Evolutionary conservation across 805 yeast genomes (phyloP).

Genomic region (Candida multigemmis): DNA sequence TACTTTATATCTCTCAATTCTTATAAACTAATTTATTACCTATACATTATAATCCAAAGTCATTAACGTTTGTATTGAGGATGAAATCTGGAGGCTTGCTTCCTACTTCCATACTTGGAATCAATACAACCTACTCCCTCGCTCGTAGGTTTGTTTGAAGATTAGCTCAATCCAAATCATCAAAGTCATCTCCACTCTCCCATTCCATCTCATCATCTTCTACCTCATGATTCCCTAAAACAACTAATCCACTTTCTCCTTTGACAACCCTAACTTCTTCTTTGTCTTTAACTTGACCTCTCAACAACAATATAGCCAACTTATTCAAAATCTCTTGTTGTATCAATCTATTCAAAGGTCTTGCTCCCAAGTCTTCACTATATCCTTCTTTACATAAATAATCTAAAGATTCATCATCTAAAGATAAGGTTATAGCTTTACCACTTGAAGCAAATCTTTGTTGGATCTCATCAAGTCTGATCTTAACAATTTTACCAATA

Average conservation of each 20-base stretch:
- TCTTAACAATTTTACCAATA: slow-evolving; percentile 82
- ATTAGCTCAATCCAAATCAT: too few species aligned
- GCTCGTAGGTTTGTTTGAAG: too few species aligned
- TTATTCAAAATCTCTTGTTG: slow-evolving; percentile 82
- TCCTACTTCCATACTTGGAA: too few species aligned
- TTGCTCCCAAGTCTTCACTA: slow-evolving; percentile 90
- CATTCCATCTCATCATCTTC: slow-evolving; percentile 42
- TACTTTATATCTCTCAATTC: too few species aligned
- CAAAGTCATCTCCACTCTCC: slow-evolving; percentile 53
- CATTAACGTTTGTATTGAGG: too few species aligned
- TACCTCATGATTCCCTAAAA: slow-evolving; percentile 77
- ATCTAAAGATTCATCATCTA: slow-evolving; percentile 70
- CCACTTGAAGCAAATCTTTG: slow-evolving; percentile 78
- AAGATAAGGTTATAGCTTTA: slow-evolving; percentile 61
- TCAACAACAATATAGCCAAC: slow-evolving; percentile 80
- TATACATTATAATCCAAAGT: too few species aligned
- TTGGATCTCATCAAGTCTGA: slow-evolving; percentile 79
- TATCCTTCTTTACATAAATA: slow-evolving; percentile 83
- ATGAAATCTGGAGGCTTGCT: too few species aligned
- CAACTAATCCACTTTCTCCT: slow-evolving; percentile 59
- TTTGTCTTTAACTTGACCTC: slow-evolving; percentile 81
- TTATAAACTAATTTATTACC: too few species aligned
- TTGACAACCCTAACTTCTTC: slow-evolving; percentile 67
- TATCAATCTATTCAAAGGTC: slow-evolving; percentile 90
- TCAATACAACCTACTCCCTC: too few species aligned